These are phyloP conservation scores for Paradendryphiella salina DNA, from an alignment of 2,329 filamentous ascomycete species.

Conservation along the genomic window DNA sequence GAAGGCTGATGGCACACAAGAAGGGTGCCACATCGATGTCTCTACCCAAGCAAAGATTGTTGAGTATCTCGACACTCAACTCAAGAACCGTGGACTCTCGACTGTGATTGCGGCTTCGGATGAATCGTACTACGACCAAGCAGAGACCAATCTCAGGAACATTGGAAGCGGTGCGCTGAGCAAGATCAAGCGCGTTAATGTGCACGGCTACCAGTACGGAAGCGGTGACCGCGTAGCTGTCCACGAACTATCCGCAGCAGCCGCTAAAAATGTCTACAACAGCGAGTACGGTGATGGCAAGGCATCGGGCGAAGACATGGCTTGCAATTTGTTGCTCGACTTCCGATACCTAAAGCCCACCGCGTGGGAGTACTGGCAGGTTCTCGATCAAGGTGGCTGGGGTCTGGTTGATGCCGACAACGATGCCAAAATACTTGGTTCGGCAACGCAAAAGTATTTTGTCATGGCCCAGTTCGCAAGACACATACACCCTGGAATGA, in stretches of 20 bases:
- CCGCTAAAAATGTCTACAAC: slow-evolving; percentile 9
- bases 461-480: slow-evolving; percentile 12
- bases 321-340: slow-evolving; percentile 5
- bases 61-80: slow-evolving; percentile 5
- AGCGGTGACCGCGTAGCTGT: slow-evolving; percentile 9
- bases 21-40: slow-evolving; percentile 11
- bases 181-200: slow-evolving; percentile 8
- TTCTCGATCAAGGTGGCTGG: slow-evolving; percentile 10
- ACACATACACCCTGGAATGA: slow-evolving; percentile 11
- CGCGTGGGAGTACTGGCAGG: slow-evolving; percentile 14
- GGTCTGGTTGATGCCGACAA: slow-evolving; percentile 10
- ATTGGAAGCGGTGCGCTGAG: slow-evolving; percentile 11
- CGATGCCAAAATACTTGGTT: slow-evolving; percentile 9
- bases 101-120: slow-evolving; percentile 10
- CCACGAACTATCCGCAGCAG: background rate
- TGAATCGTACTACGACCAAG: slow-evolving; percentile 16
- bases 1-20: slow-evolving; percentile 14
- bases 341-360: slow-evolving; percentile 10
- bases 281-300: slow-evolving; percentile 12
- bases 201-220: slow-evolving; percentile 10
- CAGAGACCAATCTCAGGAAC: slow-evolving; percentile 2
- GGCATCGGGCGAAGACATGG: slow-evolving; percentile 4
- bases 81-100: slow-evolving; percentile 3
- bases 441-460: slow-evolving; percentile 10
- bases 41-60: slow-evolving; percentile 10